Evolutionary conservation across 768 basidiomycete species (phyloP), one percentile per base, ranked within the genome.

Genomic region (Lentinula sp.): DNA sequence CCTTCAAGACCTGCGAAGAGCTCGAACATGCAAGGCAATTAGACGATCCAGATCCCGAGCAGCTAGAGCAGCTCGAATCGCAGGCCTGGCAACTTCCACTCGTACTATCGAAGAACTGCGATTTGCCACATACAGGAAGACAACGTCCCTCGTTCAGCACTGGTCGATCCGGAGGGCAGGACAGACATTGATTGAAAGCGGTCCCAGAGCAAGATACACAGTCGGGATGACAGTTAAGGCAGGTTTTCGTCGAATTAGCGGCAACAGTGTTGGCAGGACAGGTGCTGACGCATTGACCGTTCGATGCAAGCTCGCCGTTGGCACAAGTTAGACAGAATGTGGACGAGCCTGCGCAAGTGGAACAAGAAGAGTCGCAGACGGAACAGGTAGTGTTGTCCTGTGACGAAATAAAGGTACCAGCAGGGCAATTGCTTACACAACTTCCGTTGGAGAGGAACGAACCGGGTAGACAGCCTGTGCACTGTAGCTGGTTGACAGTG

Each of bases 151-250:
- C 85, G 42, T 82, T 82, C 50, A 87, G 83, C 42, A 93, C 90
- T 0, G 91, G 93, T 0, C 85, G 82, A 20, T 77, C 73, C 32
- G 85, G 66, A 36, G 85, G 79, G 67, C 93, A 95, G 52, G 82
- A 82, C 7, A 85, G 79, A 72, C 93, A 96, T 69, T 93, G 87
- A 68, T 84, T 85, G 74, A 91, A 91, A 0, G 85, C 82, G 20
- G 81, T 67, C n/a, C 91, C 92, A 23, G 85, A 84, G 72, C 94
- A 96, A 1, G 88, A 85, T 15, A 83, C 84, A 67, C 93, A 96
- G 69, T 95, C 94, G 0, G 91, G 85, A 62, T 95, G 93, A 71
- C 94, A 96, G 5, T 85, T 66, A 59, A 85, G 68, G 74, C 93
- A 79, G 10, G 59, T 60, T 33, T 60, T 60, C 10, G 59, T 51